Evolutionary conservation across 139 green algal genomes (phyloP).

Genomic region (Volvox africanus): DNA sequence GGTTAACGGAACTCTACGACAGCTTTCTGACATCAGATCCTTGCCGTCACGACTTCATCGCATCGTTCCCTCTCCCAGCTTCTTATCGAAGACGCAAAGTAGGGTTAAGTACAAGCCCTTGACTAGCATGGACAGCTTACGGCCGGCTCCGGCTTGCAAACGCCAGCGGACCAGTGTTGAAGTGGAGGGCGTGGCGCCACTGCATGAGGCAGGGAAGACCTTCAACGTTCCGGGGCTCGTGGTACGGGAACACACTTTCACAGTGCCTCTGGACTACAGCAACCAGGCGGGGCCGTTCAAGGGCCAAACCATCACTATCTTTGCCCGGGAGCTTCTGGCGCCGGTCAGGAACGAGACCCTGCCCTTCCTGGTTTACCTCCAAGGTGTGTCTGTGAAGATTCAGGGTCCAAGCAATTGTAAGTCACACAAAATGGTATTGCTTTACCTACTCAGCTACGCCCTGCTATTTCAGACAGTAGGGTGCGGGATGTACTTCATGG

Average conservation of each 20-base stretch:
- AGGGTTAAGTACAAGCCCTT: background rate
- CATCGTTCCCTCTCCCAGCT: background rate
- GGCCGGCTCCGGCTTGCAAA: background rate
- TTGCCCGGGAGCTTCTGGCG: slow-evolving; percentile 82
- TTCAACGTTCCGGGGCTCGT: slow-evolving; percentile 70
- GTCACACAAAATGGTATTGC: too few relatives aligned
- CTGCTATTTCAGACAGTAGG: too few relatives aligned
- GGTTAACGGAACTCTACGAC: background rate
- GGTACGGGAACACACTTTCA: slow-evolving; percentile 72
- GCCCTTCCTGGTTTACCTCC: slow-evolving; percentile 88
- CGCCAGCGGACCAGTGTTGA: background rate
- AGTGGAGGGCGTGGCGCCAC: slow-evolving; percentile 10
- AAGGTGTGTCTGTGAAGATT: slow-evolving; percentile 66
- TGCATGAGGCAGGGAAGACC: slow-evolving; percentile 23
- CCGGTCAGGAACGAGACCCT: slow-evolving; percentile 53
- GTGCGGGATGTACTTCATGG: too few relatives aligned
- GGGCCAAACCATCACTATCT: slow-evolving; percentile 76
- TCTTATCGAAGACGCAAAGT: background rate
- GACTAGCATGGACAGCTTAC: slow-evolving; percentile 14
- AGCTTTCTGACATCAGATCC: background rate
- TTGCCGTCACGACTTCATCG: background rate
- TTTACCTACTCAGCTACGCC: too few relatives aligned
- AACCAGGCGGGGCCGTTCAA: slow-evolving; percentile 6
- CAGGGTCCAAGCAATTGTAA: too few relatives aligned
- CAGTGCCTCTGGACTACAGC: slow-evolving; percentile 83